A percentile compares a stretch with the other conserved stretches of the same genome.
These are phyloP conservation scores for Hortiboletus campestris DNA, from an alignment of 768 basidiomycete genomes.

Conservation along the genomic window DNA sequence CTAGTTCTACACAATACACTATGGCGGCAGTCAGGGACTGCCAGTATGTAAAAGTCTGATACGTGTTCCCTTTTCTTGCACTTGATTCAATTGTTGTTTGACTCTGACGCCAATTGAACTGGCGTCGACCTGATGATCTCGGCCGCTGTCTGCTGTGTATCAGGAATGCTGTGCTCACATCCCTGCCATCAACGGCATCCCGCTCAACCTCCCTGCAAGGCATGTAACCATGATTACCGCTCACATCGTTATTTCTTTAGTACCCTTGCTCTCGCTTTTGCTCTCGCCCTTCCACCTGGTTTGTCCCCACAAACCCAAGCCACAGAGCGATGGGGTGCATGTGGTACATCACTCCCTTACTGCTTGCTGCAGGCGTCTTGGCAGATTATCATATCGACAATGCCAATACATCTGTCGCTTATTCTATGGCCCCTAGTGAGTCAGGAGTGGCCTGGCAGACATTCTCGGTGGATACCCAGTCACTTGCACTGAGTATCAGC, in stretches of 20 bases:
- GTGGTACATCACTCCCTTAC: conserved; percentile 2
- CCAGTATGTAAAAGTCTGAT: no score
- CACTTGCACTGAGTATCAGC: conserved; percentile 2
- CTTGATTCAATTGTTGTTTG: no score
- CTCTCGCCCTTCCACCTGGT: background rate
- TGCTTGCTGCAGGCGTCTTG: conserved; percentile 13
- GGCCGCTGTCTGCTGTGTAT: background rate
- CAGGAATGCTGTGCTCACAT: conserved; percentile 1
- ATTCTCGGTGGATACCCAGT: background rate
- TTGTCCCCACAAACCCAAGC: background rate
- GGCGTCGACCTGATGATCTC: no score
- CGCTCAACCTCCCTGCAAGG: background rate
- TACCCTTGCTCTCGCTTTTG: background rate
- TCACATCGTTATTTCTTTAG: background rate
- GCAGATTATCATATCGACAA: conserved; percentile 28
- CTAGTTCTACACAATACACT: no score
- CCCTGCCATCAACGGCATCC: background rate
- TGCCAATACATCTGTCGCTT: conserved; percentile 18
- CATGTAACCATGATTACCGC: background rate
- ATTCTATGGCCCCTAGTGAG: conserved; percentile 16
- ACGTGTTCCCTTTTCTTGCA: no score
- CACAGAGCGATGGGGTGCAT: conserved; percentile 4
- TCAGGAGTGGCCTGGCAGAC: conserved; percentile 13
- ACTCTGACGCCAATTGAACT: no score
- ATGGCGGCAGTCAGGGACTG: no score